Evolutionary conservation across 2,329 filamentous ascomycete species (phyloP), one percentile per base, ranked within the genome.

Genomic region (Alternaria postmessia): DNA sequence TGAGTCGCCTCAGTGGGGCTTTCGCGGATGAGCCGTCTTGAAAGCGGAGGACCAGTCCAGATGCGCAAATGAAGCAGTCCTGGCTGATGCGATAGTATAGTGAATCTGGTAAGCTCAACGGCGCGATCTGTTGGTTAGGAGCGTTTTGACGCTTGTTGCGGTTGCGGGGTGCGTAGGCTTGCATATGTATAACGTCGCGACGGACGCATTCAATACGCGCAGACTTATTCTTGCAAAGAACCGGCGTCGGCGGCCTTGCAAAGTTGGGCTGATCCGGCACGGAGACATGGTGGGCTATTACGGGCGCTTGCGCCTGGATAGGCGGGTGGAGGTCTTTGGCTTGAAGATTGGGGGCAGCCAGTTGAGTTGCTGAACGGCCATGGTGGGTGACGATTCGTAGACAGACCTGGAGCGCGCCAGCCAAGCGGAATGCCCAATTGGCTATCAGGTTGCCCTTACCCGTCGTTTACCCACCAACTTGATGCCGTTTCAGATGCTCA

Each of bases 271-370:
- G 63, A 64, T 51, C 68, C 65, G 66, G 64, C 66, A 69, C 68
- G 67, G 64, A 66, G 64, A 60, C 68, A 69, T 72, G 67, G 65
- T 72, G 66, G 68, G 66, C 59, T 61, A 68, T 43, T 65, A 64
- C 73, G 73, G 69, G 76, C 76, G 76, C 75, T 76, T 77, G 75
- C 74, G 72, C 73, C 66, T 73, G 69, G 67, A 62, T 63, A 62
- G 70, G 65, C 70, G 71, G 72, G 70, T 72, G 67, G 71, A 74
- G 66, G 71, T 68, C 41, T 57, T 32, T 56, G 57, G 52, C 44
- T 74, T 52, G 68, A 69, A 64, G 62, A 57, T 62, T 64, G 66
- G 69, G 67, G 66, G 64, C 65, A 63, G 65, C 69, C 70, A 72
- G 68, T 76, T 68, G 68, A 71, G 69, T 73, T 64, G 70, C 68